A percentile compares a stretch with the other conserved stretches of the same genome.
These are phyloP conservation scores for Lippia alba DNA, from an alignment of 305 asterid genomes.

Conservation along the genomic window DNA sequence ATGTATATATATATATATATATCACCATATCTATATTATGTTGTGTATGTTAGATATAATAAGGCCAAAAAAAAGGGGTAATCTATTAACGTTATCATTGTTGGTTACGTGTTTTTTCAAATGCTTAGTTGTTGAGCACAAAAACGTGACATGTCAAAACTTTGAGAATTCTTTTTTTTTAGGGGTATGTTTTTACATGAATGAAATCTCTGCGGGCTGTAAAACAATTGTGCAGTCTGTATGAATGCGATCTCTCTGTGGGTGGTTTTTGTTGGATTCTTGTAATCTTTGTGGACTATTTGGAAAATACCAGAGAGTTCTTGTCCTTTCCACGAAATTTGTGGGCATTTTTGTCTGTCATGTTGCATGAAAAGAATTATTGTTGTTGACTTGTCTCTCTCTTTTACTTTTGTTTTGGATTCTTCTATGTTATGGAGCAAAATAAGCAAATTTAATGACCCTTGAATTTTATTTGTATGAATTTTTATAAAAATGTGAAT, in stretches of 20 bases:
- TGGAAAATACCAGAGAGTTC: background rate
- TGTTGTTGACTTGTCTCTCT: no score
- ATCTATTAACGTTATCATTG: no score
- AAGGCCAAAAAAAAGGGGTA: no score
- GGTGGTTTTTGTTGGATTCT: constrained; percentile 9
- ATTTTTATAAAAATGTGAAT: no score
- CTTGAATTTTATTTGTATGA: no score
- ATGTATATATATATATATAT: no score
- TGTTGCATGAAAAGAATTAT: no score
- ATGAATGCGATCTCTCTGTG: constrained; percentile 9
- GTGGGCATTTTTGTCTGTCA: background rate
- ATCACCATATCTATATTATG: no score
- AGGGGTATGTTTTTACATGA: background rate
- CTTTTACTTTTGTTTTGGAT: no score
- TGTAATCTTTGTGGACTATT: constrained; percentile 16
- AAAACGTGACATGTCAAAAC: background rate
- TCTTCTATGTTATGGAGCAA: no score
- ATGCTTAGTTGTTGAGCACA: constrained; percentile 40
- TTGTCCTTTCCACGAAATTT: constrained; percentile 15
- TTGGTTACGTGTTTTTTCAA: background rate
- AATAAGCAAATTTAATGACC: no score
- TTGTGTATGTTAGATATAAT: no score
- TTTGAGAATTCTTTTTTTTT: constrained; percentile 8
- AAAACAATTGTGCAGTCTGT: constrained; percentile 5
- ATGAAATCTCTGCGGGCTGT: constrained; percentile 28